Evolutionary conservation across 1,139 yeast species (phyloP).

Genomic region (Saccharomyces hybrid): DNA sequence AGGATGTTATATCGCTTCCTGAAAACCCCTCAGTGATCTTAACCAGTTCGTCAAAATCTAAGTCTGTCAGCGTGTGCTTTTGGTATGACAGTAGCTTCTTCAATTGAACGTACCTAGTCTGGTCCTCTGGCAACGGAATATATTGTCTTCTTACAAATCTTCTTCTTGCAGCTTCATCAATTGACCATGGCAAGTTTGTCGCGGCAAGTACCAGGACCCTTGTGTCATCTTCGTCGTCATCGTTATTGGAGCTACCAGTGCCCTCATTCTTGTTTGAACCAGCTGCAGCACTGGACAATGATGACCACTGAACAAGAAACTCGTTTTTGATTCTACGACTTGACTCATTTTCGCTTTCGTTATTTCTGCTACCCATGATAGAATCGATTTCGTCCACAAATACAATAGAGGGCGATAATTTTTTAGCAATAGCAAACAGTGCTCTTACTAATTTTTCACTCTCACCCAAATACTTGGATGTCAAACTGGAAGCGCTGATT

Average conservation of each 20-base stretch:
- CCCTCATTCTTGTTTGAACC: slow-evolving; percentile 45
- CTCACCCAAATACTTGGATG: slow-evolving; percentile 89
- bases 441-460: slow-evolving; percentile 91
- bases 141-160: slow-evolving; percentile 89
- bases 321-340: slow-evolving; percentile 89
- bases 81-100: slow-evolving; percentile 64
- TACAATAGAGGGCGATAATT: slow-evolving; percentile 84
- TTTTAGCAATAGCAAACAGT: slow-evolving; percentile 74
- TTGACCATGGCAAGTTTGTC: slow-evolving; percentile 94
- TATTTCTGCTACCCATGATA: slow-evolving; percentile 66
- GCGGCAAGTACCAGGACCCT: slow-evolving; percentile 91
- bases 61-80: slow-evolving; percentile 59
- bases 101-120: slow-evolving; percentile 71
- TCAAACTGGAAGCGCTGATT: slow-evolving; percentile 83
- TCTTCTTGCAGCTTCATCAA: slow-evolving; percentile 96
- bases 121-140: slow-evolving; percentile 87
- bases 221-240: slow-evolving; percentile 48
- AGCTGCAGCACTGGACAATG: slow-evolving; percentile 87
- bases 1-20: slow-evolving; percentile 90
- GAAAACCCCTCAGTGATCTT: slow-evolving; percentile 71
- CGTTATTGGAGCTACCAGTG: slow-evolving; percentile 32
- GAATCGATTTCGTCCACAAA: slow-evolving; percentile 97
- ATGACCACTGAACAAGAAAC: slow-evolving; percentile 93
- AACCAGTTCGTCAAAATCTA: slow-evolving; percentile 55
- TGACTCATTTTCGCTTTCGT: slow-evolving; percentile 79